Evolutionary conservation across 352 stramenopile genomes (phyloP).

Genomic region (Phytophthora meadii): DNA sequence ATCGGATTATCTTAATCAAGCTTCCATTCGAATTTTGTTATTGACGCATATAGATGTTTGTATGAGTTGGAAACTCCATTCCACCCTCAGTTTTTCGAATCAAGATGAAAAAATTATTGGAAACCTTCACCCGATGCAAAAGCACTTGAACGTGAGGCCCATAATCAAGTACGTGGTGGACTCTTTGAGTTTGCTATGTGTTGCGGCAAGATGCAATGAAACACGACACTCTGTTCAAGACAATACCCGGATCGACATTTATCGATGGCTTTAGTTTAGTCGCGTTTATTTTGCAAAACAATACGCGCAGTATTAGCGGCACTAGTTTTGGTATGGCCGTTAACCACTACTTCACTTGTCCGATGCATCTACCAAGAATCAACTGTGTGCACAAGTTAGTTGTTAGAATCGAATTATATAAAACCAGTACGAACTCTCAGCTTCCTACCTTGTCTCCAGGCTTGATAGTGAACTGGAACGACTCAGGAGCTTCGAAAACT

Average conservation of each 20-base stretch:
- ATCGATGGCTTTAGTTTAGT: background rate
- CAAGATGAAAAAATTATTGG: background rate
- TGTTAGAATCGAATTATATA: slow-evolving; percentile 2
- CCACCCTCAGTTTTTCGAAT: slow-evolving; percentile 6
- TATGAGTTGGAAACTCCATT: slow-evolving; percentile 15
- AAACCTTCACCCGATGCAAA: too few relatives aligned
- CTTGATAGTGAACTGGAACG: slow-evolving; percentile 79
- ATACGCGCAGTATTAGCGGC: too few relatives aligned
- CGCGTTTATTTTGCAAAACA: background rate
- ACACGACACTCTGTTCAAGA: too few relatives aligned
- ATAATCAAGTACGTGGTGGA: too few relatives aligned
- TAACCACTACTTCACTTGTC: slow-evolving; percentile 22
- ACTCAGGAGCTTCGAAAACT: slow-evolving; percentile 81
- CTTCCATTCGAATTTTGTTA: slow-evolving; percentile 21
- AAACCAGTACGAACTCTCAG: background rate
- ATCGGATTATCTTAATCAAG: slow-evolving; percentile 4
- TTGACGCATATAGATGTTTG: slow-evolving; percentile 22
- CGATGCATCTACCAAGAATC: slow-evolving; percentile 55
- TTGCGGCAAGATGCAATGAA: too few relatives aligned
- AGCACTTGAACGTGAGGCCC: too few relatives aligned
- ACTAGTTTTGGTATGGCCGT: too few relatives aligned
- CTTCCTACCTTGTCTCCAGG: slow-evolving; percentile 75
- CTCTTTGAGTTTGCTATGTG: too few relatives aligned
- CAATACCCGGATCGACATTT: too few relatives aligned
- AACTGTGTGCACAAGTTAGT: slow-evolving; percentile 21